Conservation (phyloP, 2,329 filamentous ascomycete species). For the Aspergillus tubingensis region DNA sequence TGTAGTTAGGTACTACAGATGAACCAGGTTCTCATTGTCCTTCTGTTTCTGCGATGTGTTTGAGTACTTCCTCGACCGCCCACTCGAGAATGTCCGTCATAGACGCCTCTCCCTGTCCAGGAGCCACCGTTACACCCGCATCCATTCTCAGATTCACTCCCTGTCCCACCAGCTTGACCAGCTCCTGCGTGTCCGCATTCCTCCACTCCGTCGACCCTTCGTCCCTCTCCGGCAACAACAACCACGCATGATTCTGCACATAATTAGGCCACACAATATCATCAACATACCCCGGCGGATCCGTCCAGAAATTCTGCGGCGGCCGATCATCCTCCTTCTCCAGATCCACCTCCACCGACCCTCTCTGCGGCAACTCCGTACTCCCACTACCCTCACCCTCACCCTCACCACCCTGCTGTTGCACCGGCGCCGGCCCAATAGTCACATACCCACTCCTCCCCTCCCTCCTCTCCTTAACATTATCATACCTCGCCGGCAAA, state of each 20-base stretch:
- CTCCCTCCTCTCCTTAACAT: constrained; percentile 44
- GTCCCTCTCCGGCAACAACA: constrained; percentile 70
- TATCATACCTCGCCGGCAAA: constrained; percentile 65
- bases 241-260: constrained; percentile 74
- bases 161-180: constrained; percentile 34
- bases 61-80: constrained; percentile 66
- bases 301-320: constrained; percentile 83
- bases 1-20: neutral
- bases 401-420: constrained; percentile 3
- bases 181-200: constrained; percentile 24
- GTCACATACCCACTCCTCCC: constrained; percentile 51
- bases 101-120: constrained; percentile 55
- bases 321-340: constrained; percentile 40
- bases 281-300: constrained; percentile 93
- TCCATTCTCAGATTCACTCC: constrained; percentile 46
- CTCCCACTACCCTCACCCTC: neutral
- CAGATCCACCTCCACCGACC: constrained; percentile 26
- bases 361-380: neutral
- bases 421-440: constrained; percentile 39
- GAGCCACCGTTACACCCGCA: constrained; percentile 50
- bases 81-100: constrained; percentile 67
- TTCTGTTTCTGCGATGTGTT: constrained; percentile 22
- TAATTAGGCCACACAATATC: constrained; percentile 96
- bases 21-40: neutral
- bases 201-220: constrained; percentile 35